phyloP scores from a whole-genome alignment of 1,284 basidiomycete species.

The Naganishia liquefaciens region DNA sequence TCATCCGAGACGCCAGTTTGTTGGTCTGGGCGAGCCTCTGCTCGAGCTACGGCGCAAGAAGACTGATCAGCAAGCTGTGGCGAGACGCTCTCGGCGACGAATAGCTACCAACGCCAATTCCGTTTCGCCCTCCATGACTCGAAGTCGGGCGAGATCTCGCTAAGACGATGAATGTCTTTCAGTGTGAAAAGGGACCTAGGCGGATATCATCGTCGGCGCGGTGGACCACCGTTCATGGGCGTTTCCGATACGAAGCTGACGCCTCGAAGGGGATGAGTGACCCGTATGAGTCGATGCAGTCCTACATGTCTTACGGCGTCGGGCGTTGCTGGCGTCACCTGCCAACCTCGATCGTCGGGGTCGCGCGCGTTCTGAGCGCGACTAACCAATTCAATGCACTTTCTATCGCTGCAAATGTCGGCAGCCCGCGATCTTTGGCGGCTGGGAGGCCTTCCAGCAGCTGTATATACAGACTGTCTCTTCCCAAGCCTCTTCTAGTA shows the following conservation, averaged over 20 bases:
- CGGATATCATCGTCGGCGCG: neutral
- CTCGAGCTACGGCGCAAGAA: conserved; percentile 39
- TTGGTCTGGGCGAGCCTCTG: conserved; percentile 54
- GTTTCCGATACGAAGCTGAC: neutral
- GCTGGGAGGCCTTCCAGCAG: too few relatives aligned
- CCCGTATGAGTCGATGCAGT: neutral
- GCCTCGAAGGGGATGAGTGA: too few relatives aligned
- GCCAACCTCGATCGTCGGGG: neutral
- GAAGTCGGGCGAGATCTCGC: neutral
- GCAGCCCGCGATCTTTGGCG: too few relatives aligned
- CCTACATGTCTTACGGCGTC: neutral
- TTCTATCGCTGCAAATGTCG: too few relatives aligned
- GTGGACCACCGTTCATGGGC: neutral
- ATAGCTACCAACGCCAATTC: conserved; percentile 49
- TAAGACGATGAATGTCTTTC: neutral
- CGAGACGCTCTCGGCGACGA: too few relatives aligned
- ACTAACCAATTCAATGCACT: too few relatives aligned
- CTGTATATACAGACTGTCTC: too few relatives aligned
- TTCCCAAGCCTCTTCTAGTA: too few relatives aligned
- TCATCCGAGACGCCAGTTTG: conserved; percentile 52
- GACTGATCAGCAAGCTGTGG: neutral
- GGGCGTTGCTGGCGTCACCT: conserved; percentile 1
- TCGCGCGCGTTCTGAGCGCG: too few relatives aligned
- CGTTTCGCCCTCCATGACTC: conserved; percentile 51
- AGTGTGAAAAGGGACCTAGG: neutral